Base-by-base conservation (phyloP, 257 asterid genomes). In the Eucommia ulmoides region DNA sequence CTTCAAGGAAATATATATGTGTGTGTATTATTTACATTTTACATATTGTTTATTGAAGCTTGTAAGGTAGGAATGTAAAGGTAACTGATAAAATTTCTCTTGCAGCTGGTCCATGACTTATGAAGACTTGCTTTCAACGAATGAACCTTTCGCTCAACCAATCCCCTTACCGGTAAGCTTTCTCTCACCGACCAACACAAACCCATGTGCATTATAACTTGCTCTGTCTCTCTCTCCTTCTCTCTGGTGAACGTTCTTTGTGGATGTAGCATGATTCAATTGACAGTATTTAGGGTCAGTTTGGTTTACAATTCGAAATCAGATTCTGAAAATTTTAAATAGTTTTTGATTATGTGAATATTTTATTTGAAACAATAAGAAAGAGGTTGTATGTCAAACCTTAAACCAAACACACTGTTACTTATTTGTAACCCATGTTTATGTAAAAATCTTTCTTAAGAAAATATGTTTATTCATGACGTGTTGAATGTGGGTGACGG, bases 51-150 rank as follows among this genome's bases (percentile, higher is more conserved):
- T 6, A 6, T 4, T 12, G 38, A 26, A 26, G 6, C 6, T 12
- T 6, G 38, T 26, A 6, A 26, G 6, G 38, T 4, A 12, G 6
- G 38, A 26, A 26, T n/a, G n/a, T 4, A 26, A 26, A 26, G 12
- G 12, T 26, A 4, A 26, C 12, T 26, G 12, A 26, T 26, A 22
- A 22, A 51, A 33, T 58, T 52, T 47, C 46, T 53, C 29, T 54
- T 80, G 81, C 83, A 88, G 97, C 73, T 88, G 97, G 97, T 74
- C 95, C 20, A 70, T 56, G 23, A 82, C 94, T 19, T 88, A 82
- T 3, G 97, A 88, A 24, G 97, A 84, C 49, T 77, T 88, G 70
- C 95, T 88, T 65, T 82, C 93, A 19, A 79, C 81, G 20, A 65
- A 72, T 11, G 94, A 88, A 19, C 85, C 82, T 50, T 88, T 88